phyloP scores from a whole-genome alignment of 495 filamentous ascomycete species.

The Penicillium macrosclerotiorum region DNA sequence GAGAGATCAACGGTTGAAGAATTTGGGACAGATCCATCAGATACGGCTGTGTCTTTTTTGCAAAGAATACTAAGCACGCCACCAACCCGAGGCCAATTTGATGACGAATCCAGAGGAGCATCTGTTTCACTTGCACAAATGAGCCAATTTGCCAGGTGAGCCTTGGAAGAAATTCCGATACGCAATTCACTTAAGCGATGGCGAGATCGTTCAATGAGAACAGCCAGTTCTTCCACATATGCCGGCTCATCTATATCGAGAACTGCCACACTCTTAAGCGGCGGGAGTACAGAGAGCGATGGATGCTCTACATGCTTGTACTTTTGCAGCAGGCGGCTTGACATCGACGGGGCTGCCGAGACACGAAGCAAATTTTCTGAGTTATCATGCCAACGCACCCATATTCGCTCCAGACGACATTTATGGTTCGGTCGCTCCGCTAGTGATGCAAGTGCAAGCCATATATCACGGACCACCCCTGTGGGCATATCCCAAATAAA shows the following conservation, averaged over 20 bases:
- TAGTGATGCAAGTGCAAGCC: conserved; percentile 76
- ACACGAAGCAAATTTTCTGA: conserved; percentile 41
- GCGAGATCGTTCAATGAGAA: conserved; percentile 73
- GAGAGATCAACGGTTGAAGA: background rate
- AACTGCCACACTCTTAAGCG: conserved; percentile 76
- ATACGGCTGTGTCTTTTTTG: conserved; percentile 28
- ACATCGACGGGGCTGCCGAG: conserved; percentile 1
- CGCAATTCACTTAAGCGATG: conserved; percentile 69
- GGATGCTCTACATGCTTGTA: conserved; percentile 71
- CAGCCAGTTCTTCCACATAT: conserved; percentile 86
- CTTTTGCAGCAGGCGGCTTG: conserved; percentile 27
- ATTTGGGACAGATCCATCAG: background rate
- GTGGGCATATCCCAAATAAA: conserved; percentile 98
- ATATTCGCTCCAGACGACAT: conserved; percentile 73
- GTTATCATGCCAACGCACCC: conserved; percentile 92
- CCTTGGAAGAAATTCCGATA: conserved; percentile 70
- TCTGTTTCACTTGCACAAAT: conserved; percentile 28
- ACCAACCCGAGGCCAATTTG: conserved; percentile 50
- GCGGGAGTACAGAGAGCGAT: conserved; percentile 79
- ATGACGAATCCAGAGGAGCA: conserved; percentile 37
- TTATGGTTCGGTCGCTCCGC: conserved; percentile 59
- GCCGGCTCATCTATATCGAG: conserved; percentile 85
- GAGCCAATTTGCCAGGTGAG: conserved; percentile 54
- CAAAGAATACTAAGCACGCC: conserved; percentile 75
- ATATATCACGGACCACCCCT: conserved; percentile 82